Evolutionary conservation across 768 basidiomycete species (phyloP).

Genomic region (Suillus variegatus): DNA sequence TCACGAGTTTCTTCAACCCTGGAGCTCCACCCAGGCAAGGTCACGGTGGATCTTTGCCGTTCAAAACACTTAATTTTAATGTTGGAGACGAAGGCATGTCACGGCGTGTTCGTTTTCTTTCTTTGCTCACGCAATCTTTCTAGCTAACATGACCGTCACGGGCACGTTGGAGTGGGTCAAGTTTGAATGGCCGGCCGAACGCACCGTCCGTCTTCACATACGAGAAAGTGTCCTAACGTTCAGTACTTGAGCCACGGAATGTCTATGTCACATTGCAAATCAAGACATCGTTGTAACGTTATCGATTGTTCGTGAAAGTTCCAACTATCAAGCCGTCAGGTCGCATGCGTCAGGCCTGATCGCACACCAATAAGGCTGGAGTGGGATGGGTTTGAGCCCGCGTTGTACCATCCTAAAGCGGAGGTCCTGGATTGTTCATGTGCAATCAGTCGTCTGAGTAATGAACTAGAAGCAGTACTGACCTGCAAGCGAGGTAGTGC

Average conservation of each 20-base stretch:
- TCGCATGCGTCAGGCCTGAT: constrained; percentile 49
- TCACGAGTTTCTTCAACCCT: constrained; percentile 87
- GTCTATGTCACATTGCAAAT: neutral
- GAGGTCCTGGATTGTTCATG: constrained; percentile 34
- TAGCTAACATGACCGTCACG: constrained; percentile 58
- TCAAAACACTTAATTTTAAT: constrained; percentile 84
- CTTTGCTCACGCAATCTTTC: neutral
- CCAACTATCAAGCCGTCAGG: constrained; percentile 20
- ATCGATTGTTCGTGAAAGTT: neutral
- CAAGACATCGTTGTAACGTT: neutral
- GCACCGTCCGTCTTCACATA: constrained; percentile 82
- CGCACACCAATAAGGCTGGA: constrained; percentile 64
- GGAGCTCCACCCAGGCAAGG: constrained; percentile 93
- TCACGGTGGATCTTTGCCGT: constrained; percentile 77
- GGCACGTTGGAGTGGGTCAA: constrained; percentile 70
- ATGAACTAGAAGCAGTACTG: neutral
- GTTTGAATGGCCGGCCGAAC: constrained; percentile 84
- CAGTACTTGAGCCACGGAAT: constrained; percentile 53
- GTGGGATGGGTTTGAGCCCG: constrained; percentile 45
- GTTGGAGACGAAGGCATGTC: constrained; percentile 79
- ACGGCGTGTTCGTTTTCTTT: neutral
- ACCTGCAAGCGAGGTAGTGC: constrained; percentile 53
- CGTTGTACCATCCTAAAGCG: constrained; percentile 49
- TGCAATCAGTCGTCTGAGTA: neutral
- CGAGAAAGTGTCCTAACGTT: constrained; percentile 84